phyloP scores from a whole-genome alignment of 2,329 filamentous ascomycete species.

The Botrytis byssoidea region DNA sequence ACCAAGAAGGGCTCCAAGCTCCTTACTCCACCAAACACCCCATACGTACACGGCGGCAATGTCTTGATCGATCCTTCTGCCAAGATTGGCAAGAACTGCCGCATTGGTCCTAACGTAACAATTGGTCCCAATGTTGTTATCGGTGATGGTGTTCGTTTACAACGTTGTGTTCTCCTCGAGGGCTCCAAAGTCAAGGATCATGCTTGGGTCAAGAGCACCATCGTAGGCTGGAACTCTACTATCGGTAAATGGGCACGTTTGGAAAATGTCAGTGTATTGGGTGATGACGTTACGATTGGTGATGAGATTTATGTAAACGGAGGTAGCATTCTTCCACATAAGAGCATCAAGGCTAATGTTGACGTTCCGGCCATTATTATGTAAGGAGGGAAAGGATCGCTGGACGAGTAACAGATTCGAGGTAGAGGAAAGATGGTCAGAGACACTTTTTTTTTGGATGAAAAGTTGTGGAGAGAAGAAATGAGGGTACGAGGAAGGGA shows the following conservation, averaged over 20 bases:
- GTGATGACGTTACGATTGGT: conserved; percentile 95
- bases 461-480: background rate
- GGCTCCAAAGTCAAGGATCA: conserved; percentile 97
- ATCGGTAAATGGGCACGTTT: conserved; percentile 94
- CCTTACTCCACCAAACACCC: conserved; percentile 69
- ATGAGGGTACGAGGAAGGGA: background rate
- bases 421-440: background rate
- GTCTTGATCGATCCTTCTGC: conserved; percentile 91
- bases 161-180: conserved; percentile 85
- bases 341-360: conserved; percentile 98
- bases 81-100: conserved; percentile 98
- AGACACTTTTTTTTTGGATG: conserved; percentile 8
- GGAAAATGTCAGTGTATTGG: conserved; percentile 97
- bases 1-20: conserved; percentile 86
- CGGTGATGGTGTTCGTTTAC: conserved; percentile 89
- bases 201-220: conserved; percentile 97
- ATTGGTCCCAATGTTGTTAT: conserved; percentile 91
- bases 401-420: background rate
- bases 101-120: conserved; percentile 94
- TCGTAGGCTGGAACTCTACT: conserved; percentile 96
- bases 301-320: conserved; percentile 99
- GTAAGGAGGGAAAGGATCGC: conserved; percentile 43
- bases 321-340: conserved; percentile 91
- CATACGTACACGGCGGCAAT: conserved; percentile 89
- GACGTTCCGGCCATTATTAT: conserved; percentile 73